These are phyloP conservation scores for Fusarium sp. DNA, from an alignment of 2,329 filamentous ascomycete species.

Conservation along the genomic window DNA sequence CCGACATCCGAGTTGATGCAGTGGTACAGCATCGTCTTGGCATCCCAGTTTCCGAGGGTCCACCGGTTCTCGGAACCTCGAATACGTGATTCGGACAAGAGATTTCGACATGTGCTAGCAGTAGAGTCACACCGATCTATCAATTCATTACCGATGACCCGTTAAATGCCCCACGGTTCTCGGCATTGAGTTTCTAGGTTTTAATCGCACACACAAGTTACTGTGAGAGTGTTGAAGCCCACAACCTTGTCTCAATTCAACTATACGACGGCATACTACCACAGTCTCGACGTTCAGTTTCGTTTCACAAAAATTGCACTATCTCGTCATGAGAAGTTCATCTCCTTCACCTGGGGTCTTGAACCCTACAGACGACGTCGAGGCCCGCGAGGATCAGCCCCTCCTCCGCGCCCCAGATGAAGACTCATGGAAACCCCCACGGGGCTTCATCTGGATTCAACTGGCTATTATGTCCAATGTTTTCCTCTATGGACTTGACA, in stretches of 20 bases:
- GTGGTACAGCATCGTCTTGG: neutral
- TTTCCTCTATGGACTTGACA: constrained; percentile 76
- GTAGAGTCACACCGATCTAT: constrained; percentile 13
- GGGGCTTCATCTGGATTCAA: constrained; percentile 69
- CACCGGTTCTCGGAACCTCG: constrained; percentile 7
- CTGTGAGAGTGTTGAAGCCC: neutral
- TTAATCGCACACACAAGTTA: neutral
- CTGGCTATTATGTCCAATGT: constrained; percentile 73
- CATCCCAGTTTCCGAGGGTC: constrained; percentile 1
- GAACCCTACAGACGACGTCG: constrained; percentile 5
- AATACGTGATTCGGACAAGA: constrained; percentile 30
- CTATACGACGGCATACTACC: neutral
- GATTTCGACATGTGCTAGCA: constrained; percentile 32
- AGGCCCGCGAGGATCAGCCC: constrained; percentile 37
- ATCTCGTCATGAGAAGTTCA: constrained; percentile 1
- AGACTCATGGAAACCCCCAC: constrained; percentile 59
- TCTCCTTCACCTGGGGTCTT: neutral
- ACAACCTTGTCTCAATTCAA: neutral
- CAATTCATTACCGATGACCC: constrained; percentile 20
- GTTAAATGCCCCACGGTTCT: constrained; percentile 4
- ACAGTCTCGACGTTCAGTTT: neutral
- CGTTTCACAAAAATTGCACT: neutral
- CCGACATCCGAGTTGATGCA: neutral
- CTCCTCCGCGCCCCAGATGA: constrained; percentile 37
- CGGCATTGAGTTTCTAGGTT: neutral